A percentile compares a stretch with the other conserved stretches of the same genome.
Evolutionary conservation across 108 stramenopile genomes (phyloP).

Genomic region (Epithemia pelagica): DNA sequence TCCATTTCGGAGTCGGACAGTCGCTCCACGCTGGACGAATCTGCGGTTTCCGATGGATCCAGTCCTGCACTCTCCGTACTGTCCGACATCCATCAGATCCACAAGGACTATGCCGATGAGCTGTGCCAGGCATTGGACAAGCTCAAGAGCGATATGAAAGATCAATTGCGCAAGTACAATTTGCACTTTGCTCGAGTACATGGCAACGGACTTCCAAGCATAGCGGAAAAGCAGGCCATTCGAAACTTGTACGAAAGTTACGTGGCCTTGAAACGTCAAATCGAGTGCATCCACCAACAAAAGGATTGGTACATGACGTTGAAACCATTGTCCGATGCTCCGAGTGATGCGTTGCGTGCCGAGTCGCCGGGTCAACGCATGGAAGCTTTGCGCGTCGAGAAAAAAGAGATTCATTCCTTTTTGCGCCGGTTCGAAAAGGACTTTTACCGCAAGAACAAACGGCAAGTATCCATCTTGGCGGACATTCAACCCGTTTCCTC

Average conservation of each 20-base stretch:
- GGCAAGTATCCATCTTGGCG: conserved; percentile 81
- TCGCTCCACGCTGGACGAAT: no score
- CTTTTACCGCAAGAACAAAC: conserved; percentile 70
- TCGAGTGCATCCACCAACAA: conserved; percentile 55
- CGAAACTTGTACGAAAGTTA: conserved; percentile 92
- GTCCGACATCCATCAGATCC: no score
- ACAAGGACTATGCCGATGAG: no score
- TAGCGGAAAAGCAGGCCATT: conserved; percentile 96
- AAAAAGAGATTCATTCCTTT: conserved; percentile 77
- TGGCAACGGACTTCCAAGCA: conserved; percentile 87
- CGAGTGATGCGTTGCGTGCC: no score
- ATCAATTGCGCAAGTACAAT: conserved; percentile 84
- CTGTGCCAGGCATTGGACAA: no score
- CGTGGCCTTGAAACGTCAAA: conserved; percentile 81
- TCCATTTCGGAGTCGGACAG: no score
- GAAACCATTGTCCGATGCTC: no score
- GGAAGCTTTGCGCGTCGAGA: conserved; percentile 64
- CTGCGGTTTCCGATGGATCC: no score
- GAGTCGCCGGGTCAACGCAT: conserved; percentile 27
- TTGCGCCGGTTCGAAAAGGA: conserved; percentile 81
- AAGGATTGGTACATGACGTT: no score
- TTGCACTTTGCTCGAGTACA: conserved; percentile 74
- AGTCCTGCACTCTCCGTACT: no score
- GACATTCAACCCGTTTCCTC: conserved; percentile 87
- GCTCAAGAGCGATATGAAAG: conserved; percentile 74